These are phyloP conservation scores for Aspergillus sp. DNA, from an alignment of 2,329 filamentous ascomycete species.

Conservation along the genomic window DNA sequence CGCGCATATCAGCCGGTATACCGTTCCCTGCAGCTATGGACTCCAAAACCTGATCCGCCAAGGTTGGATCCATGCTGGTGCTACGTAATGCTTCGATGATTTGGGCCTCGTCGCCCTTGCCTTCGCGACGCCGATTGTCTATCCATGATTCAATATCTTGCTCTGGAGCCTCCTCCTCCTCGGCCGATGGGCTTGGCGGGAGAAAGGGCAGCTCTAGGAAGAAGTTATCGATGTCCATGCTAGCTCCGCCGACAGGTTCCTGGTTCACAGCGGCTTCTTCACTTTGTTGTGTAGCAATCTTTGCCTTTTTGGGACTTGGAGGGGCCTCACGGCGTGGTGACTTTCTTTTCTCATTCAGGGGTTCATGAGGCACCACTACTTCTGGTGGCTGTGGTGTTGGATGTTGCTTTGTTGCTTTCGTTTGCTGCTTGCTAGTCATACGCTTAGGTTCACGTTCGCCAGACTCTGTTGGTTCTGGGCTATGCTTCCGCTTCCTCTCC, in stretches of 20 bases:
- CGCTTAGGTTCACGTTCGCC: background rate
- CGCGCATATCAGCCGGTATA: conserved; percentile 42
- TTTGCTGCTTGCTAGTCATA: conserved; percentile 4
- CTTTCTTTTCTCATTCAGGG: background rate
- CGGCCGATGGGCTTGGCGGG: conserved; percentile 23
- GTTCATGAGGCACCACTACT: background rate
- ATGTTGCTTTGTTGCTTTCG: conserved; percentile 9
- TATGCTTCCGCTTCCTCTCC: conserved; percentile 26
- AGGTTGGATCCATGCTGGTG: conserved; percentile 41
- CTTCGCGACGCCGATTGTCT: conserved; percentile 30
- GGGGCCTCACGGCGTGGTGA: background rate
- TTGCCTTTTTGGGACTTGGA: background rate
- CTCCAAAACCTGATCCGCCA: conserved; percentile 39
- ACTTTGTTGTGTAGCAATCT: background rate
- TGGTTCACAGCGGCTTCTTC: background rate
- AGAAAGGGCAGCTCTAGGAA: conserved; percentile 34
- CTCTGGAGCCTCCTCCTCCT: conserved; percentile 17
- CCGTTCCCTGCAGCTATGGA: conserved; percentile 29
- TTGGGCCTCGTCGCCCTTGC: conserved; percentile 31
- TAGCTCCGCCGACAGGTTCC: conserved; percentile 1
- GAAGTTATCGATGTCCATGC: conserved; percentile 19
- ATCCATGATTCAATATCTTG: conserved; percentile 43
- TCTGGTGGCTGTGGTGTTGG: background rate
- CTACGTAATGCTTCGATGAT: conserved; percentile 37
- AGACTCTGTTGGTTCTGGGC: background rate